Percentiles rank a stretch among this genome's conserved stretches.
Evolutionary conservation across 2,329 filamentous ascomycete genomes (phyloP).

Genomic region (Corynespora cassiicola): DNA sequence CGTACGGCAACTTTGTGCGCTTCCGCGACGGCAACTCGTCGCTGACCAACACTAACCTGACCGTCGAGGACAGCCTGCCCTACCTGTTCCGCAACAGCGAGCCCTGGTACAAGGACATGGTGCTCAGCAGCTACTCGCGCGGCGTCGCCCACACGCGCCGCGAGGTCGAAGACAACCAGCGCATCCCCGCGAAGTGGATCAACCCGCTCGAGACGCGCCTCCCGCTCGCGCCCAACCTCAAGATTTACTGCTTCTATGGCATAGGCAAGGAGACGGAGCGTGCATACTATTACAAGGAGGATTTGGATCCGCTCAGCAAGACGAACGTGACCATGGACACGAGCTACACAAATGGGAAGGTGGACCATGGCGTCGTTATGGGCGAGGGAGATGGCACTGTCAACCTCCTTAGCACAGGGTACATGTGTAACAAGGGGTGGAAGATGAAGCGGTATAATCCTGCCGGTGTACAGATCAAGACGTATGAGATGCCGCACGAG

Average conservation of each 20-base stretch:
- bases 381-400: slow-evolving; percentile 97
- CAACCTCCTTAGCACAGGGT: slow-evolving; percentile 87
- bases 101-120: slow-evolving; percentile 80
- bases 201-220: slow-evolving; percentile 91
- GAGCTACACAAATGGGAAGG: slow-evolving; percentile 51
- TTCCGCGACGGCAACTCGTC: slow-evolving; percentile 71
- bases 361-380: slow-evolving; percentile 91
- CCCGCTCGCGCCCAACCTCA: slow-evolving; percentile 85
- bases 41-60: slow-evolving; percentile 70
- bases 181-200: slow-evolving; percentile 77
- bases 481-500: slow-evolving; percentile 96
- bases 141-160: slow-evolving; percentile 81
- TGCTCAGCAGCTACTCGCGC: slow-evolving; percentile 80
- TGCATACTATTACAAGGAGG: slow-evolving; percentile 86
- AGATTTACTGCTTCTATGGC: slow-evolving; percentile 97
- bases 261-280: slow-evolving; percentile 93
- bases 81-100: slow-evolving; percentile 83
- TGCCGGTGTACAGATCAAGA: slow-evolving; percentile 77
- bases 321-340: slow-evolving; percentile 69
- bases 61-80: slow-evolving; percentile 75
- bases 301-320: slow-evolving; percentile 68
- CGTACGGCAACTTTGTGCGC: slow-evolving; percentile 82
- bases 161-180: slow-evolving; percentile 74
- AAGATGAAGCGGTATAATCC: slow-evolving; percentile 93
- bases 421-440: slow-evolving; percentile 98